These are phyloP conservation scores for Sugiyamaella grinbergsii DNA, from an alignment of 1,139 yeast genomes.

Conservation along the genomic window DNA sequence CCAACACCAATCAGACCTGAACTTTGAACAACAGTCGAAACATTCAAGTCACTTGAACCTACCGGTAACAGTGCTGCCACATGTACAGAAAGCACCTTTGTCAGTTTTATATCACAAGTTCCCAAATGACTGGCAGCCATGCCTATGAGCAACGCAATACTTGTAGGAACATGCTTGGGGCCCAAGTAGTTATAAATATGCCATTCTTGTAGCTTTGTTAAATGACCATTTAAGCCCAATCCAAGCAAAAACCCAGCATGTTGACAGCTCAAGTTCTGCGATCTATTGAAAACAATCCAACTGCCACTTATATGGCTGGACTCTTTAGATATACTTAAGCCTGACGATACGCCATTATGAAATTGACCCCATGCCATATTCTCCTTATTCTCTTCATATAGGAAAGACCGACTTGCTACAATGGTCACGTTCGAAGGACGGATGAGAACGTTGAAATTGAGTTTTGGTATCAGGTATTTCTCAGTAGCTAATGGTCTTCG, in stretches of 20 bases:
- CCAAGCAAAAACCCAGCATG: constrained; percentile 97
- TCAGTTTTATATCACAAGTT: constrained; percentile 80
- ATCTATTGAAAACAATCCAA: constrained; percentile 89
- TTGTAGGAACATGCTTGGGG: constrained; percentile 82
- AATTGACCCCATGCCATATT: constrained; percentile 81
- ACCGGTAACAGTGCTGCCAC: constrained; percentile 87
- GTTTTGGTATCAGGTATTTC: constrained; percentile 73
- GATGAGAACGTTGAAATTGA: constrained; percentile 69
- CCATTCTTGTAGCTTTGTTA: constrained; percentile 88
- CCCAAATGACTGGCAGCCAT: constrained; percentile 90
- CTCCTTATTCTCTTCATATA: constrained; percentile 52
- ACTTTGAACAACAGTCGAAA: constrained; percentile 79
- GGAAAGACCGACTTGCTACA: constrained; percentile 56
- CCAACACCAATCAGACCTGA: constrained; percentile 95
- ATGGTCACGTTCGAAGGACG: constrained; percentile 70
- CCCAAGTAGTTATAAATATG: constrained; percentile 92
- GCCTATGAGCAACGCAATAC: constrained; percentile 85
- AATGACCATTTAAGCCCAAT: constrained; percentile 86
- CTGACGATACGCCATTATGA: constrained; percentile 91
- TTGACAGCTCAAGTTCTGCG: constrained; percentile 68
- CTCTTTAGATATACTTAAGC: constrained; percentile 69
- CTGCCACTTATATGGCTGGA: constrained; percentile 80
- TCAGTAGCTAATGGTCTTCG: constrained; percentile 82
- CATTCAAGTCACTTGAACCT: constrained; percentile 89
- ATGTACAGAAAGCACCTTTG: constrained; percentile 91